Evolutionary conservation across 495 filamentous ascomycete species (phyloP).

Genomic region (Umbilicaria muhlenbergii): DNA sequence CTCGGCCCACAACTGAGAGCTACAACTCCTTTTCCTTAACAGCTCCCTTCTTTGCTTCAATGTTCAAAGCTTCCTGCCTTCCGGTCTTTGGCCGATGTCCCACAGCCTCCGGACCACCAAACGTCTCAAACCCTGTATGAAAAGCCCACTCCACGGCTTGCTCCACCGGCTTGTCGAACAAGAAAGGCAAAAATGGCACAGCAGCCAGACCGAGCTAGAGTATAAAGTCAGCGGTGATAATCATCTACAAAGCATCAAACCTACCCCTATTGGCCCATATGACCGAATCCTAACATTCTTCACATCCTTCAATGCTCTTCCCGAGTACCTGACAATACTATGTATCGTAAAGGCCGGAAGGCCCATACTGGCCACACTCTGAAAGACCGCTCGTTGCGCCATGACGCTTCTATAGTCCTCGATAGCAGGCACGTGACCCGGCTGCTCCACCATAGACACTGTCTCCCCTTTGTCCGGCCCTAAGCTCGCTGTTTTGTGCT

Average conservation of each 20-base stretch:
- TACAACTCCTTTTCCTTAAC: conserved; percentile 15
- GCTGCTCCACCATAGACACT: conserved; percentile 20
- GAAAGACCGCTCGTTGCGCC: conserved; percentile 80
- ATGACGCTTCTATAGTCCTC: conserved; percentile 88
- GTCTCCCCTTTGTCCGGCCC: conserved; percentile 7
- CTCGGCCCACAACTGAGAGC: no score
- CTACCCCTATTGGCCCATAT: conserved; percentile 75
- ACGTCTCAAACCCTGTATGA: conserved; percentile 54
- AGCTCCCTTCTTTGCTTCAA: conserved; percentile 5
- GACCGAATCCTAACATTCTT: conserved; percentile 63
- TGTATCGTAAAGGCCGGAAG: conserved; percentile 93
- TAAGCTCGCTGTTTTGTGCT: conserved; percentile 1
- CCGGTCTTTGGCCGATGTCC: conserved; percentile 10
- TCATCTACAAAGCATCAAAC: conserved; percentile 10
- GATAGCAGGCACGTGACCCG: conserved; percentile 50
- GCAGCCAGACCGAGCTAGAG: conserved; percentile 59
- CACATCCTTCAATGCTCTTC: conserved; percentile 58
- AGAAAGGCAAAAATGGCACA: conserved; percentile 73
- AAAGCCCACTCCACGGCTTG: conserved; percentile 79
- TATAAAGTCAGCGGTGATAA: not conserved
- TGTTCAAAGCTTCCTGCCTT: conserved; percentile 2
- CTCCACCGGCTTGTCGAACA: conserved; percentile 92
- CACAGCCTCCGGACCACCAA: conserved; percentile 49
- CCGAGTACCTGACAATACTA: conserved; percentile 73
- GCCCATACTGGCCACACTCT: conserved; percentile 82